Base-by-base conservation (phyloP, 148 eudicot species). In the Persicaria tinctoria region DNA sequence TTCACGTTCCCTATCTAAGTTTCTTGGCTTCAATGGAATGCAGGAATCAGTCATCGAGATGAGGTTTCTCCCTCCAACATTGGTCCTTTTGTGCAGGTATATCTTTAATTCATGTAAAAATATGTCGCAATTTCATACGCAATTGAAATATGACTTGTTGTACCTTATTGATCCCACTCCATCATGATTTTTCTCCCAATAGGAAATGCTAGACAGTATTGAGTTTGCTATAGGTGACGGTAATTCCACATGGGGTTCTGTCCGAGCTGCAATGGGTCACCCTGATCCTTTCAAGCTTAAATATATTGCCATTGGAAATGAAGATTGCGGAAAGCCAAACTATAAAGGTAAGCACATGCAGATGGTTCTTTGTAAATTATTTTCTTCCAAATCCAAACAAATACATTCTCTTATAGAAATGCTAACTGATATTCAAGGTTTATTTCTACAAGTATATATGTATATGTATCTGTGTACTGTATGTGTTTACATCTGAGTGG, bases 141-240 rank as follows among this genome's bases (percentile, higher is more conserved):
- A 32, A 32, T 32, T 32, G 41, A 32, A 32, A 32, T 32, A 32
- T 32, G 41, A 17, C 10, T 17, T 23, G 45, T 62, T 23, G 45
- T 62, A 27, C 44, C 13, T 16, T 50, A 6, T 70, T 44, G 16
- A 10, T 70, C 46, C 38, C 73, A 70, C 73, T 70, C 38, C 13
- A 46, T 47, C 14, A 50, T 46, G 51, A n/a, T 46, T 47, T 71
- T 47, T 47, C 27, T 71, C 27, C 27, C 51, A 46, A 13, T 77
- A 92, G 98, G 94, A 93, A 80, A 80, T 85, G 79, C 88, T 93
- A 88, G 55, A 90, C 38, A 88, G 96, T 38, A 80, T 94, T 46
- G 97, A 94, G 87, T 94, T 94, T 86, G 96, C 97, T 6, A 88
- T 86, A 78, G 97, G 98, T 53, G 86, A 83, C 75, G 56, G 85